phyloP scores from a whole-genome alignment of 345 rosid species.

The Aquilaria yunnanensis region DNA sequence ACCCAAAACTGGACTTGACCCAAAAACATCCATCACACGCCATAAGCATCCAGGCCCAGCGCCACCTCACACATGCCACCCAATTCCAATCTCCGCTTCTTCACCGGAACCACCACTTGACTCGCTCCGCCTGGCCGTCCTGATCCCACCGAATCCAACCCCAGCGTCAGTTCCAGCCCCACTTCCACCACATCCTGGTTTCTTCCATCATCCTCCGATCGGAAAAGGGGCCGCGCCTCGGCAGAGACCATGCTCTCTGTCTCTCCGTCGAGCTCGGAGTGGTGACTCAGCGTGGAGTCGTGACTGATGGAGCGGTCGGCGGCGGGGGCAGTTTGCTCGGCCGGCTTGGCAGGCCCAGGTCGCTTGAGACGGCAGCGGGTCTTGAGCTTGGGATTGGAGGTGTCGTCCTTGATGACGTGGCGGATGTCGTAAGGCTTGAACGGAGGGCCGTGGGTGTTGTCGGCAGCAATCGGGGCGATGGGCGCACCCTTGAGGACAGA shows the following conservation, averaged over 20 bases:
- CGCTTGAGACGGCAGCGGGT: constrained; percentile 29
- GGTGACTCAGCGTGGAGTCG: constrained; percentile 74
- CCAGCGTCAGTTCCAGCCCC: constrained; percentile 52
- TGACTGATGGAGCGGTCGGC: constrained; percentile 33
- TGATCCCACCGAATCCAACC: constrained; percentile 29
- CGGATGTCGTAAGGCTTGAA: constrained; percentile 39
- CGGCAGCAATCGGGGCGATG: constrained; percentile 18
- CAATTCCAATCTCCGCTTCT: constrained; percentile 41
- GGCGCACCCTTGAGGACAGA: constrained; percentile 36
- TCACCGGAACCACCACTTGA: constrained; percentile 46
- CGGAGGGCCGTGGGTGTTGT: constrained; percentile 17
- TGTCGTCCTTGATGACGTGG: constrained; percentile 29
- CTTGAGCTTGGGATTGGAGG: constrained; percentile 14
- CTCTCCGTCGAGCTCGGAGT: constrained; percentile 55
- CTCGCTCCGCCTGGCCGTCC: constrained; percentile 14
- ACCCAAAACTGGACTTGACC: constrained; percentile 18
- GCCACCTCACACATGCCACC: constrained; percentile 36
- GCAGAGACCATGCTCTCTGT: constrained; percentile 57
- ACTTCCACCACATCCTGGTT: constrained; percentile 11
- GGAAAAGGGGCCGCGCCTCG: constrained; percentile 20
- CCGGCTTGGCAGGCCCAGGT: constrained; percentile 15
- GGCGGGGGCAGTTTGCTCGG: constrained; percentile 7
- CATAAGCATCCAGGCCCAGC: constrained; percentile 38
- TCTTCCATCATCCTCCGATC: constrained; percentile 6
- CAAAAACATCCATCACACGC: constrained; percentile 7